Conservation (phyloP, 73 alveolate genomes). For the Tetrahymena malaccensis region DNA sequence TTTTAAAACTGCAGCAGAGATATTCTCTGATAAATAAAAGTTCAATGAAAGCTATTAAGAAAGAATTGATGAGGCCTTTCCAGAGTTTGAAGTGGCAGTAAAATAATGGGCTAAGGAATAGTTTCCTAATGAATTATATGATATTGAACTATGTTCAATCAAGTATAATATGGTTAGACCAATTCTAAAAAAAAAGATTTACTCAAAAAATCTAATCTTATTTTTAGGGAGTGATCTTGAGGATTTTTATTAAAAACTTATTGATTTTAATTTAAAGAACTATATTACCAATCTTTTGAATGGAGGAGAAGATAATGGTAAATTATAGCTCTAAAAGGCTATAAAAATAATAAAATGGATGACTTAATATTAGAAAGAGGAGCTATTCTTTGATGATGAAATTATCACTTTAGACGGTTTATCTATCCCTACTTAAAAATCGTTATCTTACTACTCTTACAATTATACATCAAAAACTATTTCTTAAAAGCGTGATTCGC, state of each 20-base stretch:
- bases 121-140: background rate
- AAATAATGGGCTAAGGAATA: background rate
- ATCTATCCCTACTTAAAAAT: background rate
- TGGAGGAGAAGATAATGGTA: background rate
- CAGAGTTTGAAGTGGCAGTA: background rate
- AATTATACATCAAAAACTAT: too few species aligned
- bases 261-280: background rate
- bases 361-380: background rate
- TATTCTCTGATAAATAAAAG: background rate
- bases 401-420: background rate
- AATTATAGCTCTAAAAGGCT: background rate
- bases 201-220: background rate
- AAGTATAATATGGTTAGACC: background rate
- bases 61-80: background rate
- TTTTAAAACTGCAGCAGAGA: background rate
- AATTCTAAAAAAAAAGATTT: background rate
- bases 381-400: background rate
- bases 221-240: background rate
- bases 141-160: background rate
- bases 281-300: background rate
- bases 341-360: background rate
- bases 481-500: too few species aligned
- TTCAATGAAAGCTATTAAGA: background rate
- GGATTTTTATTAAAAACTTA: background rate
- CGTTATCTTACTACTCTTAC: too few species aligned